These are phyloP conservation scores for barley (Hordeum vulgare) DNA, from an alignment of 176 grass and related monocot genomes.

Conservation along the genomic window MorexV3_pseudomolecules_assembly NC_058520.1:557649546-557650045, in stretches of 20 bases:
- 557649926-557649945: not conserved
- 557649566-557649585: not conserved
- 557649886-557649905: not conserved
- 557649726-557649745: not conserved
- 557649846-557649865: conserved; percentile 7
- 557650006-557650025: no score
- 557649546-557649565: not conserved
- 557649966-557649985: not conserved
- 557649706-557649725: not conserved
- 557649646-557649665: conserved; percentile 22
- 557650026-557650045: not conserved
- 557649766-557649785: not conserved
- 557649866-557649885: not conserved
- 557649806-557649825: not conserved
- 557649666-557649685: conserved; percentile 3
- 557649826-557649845: conserved; percentile 21
- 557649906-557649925: not conserved
- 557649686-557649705: not conserved
- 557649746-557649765: conserved; percentile 19
- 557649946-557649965: not conserved
- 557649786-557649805: not conserved
- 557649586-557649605: no score
- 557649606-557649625: not conserved
- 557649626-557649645: not conserved
- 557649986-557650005: no score